These are phyloP conservation scores for Linum usitatissimum DNA, from an alignment of 345 rosid species.

Conservation along the genomic window DNA sequence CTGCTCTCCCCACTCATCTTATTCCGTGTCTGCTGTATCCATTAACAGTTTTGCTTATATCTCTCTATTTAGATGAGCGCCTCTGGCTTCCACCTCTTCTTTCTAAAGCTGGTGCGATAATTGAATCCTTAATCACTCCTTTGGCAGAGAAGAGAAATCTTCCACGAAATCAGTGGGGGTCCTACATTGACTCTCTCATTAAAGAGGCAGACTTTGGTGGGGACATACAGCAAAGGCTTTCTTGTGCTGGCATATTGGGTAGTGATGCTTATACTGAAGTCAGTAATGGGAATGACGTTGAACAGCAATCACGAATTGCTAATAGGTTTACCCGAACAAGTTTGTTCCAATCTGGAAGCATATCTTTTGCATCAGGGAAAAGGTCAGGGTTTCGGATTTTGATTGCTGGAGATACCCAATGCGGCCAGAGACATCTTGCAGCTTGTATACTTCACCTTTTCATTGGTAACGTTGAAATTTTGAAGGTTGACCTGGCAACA, in stretches of 20 bases:
- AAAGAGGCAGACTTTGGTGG: constrained; percentile 48
- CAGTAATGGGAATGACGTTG: constrained; percentile 19
- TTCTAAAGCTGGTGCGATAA: constrained; percentile 43
- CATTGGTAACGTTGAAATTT: constrained; percentile 70
- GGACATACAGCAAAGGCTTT: constrained; percentile 51
- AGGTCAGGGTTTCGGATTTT: constrained; percentile 59
- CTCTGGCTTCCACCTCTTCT: constrained; percentile 69
- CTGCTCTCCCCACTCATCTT: constrained; percentile 75
- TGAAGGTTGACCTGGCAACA: constrained; percentile 83
- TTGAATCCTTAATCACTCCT: constrained; percentile 50
- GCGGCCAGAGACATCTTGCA: constrained; percentile 91
- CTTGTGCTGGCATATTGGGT: constrained; percentile 43
- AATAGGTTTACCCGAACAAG: constrained; percentile 19
- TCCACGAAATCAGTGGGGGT: constrained; percentile 52
- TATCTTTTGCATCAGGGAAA: constrained; percentile 34
- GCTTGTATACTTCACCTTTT: constrained; percentile 83
- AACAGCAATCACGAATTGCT: constrained; percentile 21
- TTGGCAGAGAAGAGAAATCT: constrained; percentile 43
- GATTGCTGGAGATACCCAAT: constrained; percentile 70
- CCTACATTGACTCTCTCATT: constrained; percentile 43
- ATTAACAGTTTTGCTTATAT: constrained; percentile 55
- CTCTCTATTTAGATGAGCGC: constrained; percentile 68
- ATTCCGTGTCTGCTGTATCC: constrained; percentile 71
- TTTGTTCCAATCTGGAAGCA: constrained; percentile 15
- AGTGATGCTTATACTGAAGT: constrained; percentile 33